A percentile compares a stretch with the other conserved stretches of the same genome.
phyloP scores from a whole-genome alignment of 192 early-diverging fungal genomes.

The Podila horticola region DNA sequence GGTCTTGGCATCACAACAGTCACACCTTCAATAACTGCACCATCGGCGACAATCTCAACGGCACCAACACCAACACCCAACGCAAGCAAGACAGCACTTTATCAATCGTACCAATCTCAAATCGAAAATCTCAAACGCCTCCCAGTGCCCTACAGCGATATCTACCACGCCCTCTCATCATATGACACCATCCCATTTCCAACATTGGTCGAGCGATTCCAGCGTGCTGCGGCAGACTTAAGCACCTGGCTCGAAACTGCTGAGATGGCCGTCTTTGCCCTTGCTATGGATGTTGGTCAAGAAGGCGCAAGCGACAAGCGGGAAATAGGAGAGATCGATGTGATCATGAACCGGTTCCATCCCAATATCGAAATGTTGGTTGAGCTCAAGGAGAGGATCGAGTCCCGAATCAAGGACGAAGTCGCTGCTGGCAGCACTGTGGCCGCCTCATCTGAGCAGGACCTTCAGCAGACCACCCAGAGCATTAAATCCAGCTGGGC shows the following conservation, averaged over 20 bases:
- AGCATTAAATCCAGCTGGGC: constrained; percentile 65
- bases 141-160: constrained; percentile 49
- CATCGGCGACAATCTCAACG: not conserved
- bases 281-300: constrained; percentile 60
- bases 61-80: constrained; percentile 1
- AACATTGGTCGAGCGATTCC: constrained; percentile 47
- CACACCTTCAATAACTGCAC: not conserved
- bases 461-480: constrained; percentile 46
- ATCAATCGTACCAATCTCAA: constrained; percentile 44
- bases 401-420: constrained; percentile 22
- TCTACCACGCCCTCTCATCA: constrained; percentile 54
- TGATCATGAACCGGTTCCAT: constrained; percentile 54
- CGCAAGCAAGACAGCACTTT: constrained; percentile 17
- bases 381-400: constrained; percentile 55
- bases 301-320: constrained; percentile 50
- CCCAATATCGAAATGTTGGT: constrained; percentile 56
- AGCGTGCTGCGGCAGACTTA: constrained; percentile 39
- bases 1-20: not conserved
- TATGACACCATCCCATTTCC: constrained; percentile 44
- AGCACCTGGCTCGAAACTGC: constrained; percentile 63
- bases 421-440: constrained; percentile 12
- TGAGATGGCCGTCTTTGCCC: constrained; percentile 62
- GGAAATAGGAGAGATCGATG: constrained; percentile 54
- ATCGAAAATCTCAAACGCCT: constrained; percentile 51
- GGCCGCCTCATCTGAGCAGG: constrained; percentile 20